phyloP scores from a whole-genome alignment of 352 stramenopile species.

The Saprolegnia diclina region DNA sequence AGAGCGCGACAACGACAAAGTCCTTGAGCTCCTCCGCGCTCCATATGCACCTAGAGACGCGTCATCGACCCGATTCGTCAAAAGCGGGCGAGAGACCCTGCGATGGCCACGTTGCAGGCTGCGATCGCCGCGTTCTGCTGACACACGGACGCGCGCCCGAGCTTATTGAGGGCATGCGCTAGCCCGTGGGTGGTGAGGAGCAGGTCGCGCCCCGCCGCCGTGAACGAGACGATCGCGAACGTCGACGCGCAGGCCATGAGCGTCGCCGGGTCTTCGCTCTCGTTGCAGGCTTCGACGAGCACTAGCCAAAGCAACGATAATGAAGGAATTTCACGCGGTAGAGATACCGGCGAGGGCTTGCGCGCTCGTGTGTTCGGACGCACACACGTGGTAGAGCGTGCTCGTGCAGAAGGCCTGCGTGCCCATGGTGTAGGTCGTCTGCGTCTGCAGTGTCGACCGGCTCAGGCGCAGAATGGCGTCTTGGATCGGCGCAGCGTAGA shows the following conservation, averaged over 20 bases:
- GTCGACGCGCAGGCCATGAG: conserved; percentile 64
- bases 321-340: background rate
- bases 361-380: conserved; percentile 34
- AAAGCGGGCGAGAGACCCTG: conserved; percentile 3
- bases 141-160: conserved; percentile 64
- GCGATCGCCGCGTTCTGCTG: conserved; percentile 76
- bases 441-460: conserved; percentile 12
- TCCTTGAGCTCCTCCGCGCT: conserved; percentile 68
- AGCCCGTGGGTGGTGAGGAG: conserved; percentile 45
- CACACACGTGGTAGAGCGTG: conserved; percentile 70
- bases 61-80: too few species aligned
- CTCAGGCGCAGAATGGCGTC: conserved; percentile 16
- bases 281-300: conserved; percentile 55
- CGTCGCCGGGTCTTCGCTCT: conserved; percentile 60
- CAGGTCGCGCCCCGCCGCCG: conserved; percentile 46
- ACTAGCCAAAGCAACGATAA: background rate
- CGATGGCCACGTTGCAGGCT: conserved; percentile 65
- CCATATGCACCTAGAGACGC: conserved; percentile 48
- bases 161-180: conserved; percentile 58
- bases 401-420: conserved; percentile 68
- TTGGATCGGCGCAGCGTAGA: conserved; percentile 12
- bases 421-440: background rate
- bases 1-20: conserved; percentile 70
- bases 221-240: conserved; percentile 78
- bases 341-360: conserved; percentile 8